Evolutionary conservation across 495 filamentous ascomycete genomes (phyloP).

Genomic region (Hypoxylon perforatum): DNA sequence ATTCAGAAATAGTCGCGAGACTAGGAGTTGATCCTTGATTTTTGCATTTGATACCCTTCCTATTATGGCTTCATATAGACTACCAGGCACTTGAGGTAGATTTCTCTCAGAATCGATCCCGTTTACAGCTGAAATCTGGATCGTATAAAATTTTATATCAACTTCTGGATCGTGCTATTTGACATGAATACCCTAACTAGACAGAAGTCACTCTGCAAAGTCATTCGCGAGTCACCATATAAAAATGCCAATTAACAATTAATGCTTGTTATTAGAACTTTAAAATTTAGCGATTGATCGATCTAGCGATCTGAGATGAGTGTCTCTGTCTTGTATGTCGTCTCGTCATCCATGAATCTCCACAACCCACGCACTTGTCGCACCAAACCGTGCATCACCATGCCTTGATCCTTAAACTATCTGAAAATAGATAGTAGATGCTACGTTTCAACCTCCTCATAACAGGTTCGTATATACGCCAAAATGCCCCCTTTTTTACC

Average conservation of each 20-base stretch:
- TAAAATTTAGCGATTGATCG: constrained; percentile 24
- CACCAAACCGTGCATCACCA: background rate
- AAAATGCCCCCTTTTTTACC: too few species aligned
- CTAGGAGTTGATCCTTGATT: background rate
- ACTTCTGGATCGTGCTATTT: too few species aligned
- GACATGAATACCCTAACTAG: too few species aligned
- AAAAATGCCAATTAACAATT: constrained; percentile 2
- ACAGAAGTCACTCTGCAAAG: too few species aligned
- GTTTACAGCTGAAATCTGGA: too few species aligned
- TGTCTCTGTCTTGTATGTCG: constrained; percentile 5
- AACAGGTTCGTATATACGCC: background rate
- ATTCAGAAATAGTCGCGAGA: background rate
- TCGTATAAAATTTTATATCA: too few species aligned
- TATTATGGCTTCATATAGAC: background rate
- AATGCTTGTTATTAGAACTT: constrained; percentile 26
- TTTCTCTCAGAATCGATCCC: too few species aligned
- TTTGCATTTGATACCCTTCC: background rate
- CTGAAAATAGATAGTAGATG: too few species aligned
- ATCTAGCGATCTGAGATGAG: constrained; percentile 23
- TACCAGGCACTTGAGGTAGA: too few species aligned
- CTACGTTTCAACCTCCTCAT: too few species aligned
- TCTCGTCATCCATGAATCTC: constrained; percentile 18
- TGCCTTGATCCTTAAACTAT: too few species aligned
- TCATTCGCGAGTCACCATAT: background rate
- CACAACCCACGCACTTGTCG: background rate